Evolutionary conservation across 108 stramenopile species (phyloP).

Genomic region (Nitzschia palea): DNA sequence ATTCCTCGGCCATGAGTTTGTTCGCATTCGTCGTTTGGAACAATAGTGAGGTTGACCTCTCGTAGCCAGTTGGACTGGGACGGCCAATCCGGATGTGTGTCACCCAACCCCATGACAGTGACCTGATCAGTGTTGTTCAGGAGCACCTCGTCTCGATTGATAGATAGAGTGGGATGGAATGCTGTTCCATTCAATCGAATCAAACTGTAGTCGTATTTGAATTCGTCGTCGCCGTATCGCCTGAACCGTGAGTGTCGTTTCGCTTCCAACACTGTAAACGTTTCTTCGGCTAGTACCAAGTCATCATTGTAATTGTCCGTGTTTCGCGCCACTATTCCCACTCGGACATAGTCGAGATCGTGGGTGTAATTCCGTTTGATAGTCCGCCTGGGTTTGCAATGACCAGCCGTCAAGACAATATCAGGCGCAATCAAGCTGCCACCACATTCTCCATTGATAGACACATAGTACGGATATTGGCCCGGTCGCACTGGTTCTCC

Average conservation of each 20-base stretch:
- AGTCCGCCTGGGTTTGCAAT: slow-evolving; percentile 9
- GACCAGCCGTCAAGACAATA: slow-evolving; percentile 18
- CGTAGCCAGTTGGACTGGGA: slow-evolving; percentile 14
- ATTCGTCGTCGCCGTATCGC: slow-evolving; percentile 18
- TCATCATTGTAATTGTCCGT: neutral
- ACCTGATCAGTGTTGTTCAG: neutral
- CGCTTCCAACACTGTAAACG: neutral
- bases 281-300: neutral
- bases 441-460: slow-evolving; percentile 4
- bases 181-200: slow-evolving; percentile 18
- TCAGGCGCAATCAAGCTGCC: slow-evolving; percentile 16
- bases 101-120: slow-evolving; percentile 22
- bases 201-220: slow-evolving; percentile 14
- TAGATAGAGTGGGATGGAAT: neutral
- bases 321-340: neutral
- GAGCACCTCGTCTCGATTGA: neutral
- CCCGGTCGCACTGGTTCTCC: neutral
- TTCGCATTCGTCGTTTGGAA: slow-evolving; percentile 10
- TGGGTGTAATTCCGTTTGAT: neutral
- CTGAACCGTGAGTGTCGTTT: neutral
- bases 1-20: neutral
- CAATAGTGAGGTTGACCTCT: slow-evolving; percentile 13
- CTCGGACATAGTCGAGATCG: neutral
- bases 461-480: slow-evolving; percentile 17
- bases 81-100: neutral